A percentile compares a stretch with the other conserved stretches of the same genome.
Conservation (phyloP, 1,284 basidiomycete genomes). For the Fomitopsis betulina region DNA sequence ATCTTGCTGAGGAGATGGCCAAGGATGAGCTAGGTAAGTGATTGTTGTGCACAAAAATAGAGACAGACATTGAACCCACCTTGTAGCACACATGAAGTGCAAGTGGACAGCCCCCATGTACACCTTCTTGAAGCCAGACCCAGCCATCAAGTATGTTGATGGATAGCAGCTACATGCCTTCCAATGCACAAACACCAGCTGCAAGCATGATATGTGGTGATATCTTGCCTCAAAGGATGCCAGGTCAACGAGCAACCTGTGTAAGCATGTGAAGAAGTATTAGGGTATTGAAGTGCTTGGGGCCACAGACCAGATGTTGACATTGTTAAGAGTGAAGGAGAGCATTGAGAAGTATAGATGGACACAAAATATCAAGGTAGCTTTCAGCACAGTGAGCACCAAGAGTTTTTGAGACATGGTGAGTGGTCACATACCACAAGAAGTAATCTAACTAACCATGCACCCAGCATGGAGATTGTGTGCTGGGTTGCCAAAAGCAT, state of each 20-base stretch:
- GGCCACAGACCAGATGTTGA: background rate
- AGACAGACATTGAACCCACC: background rate
- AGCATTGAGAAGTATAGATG: conserved; percentile 5
- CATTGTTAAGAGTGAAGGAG: conserved; percentile 4
- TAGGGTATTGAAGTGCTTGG: background rate
- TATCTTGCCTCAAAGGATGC: background rate
- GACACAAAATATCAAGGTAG: background rate
- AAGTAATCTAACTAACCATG: too few species aligned
- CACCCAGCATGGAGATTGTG: background rate
- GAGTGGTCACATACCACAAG: background rate
- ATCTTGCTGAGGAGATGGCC: too few species aligned
- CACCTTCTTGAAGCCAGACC: background rate
- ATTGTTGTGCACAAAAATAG: too few species aligned
- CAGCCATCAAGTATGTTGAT: background rate
- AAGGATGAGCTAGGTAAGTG: too few species aligned
- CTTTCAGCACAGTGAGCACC: conserved; percentile 3
- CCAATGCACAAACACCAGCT: background rate
- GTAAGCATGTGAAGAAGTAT: conserved; percentile 4
- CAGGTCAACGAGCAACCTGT: conserved; percentile 9
- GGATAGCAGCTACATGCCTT: background rate
- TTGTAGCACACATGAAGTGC: background rate
- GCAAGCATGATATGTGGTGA: background rate
- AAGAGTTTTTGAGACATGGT: background rate
- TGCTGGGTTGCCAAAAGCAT: conserved; percentile 1
- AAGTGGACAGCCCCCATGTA: background rate